phyloP scores from a whole-genome alignment of 2,329 filamentous ascomycete species.

The Sporothrix inflata region DNA sequence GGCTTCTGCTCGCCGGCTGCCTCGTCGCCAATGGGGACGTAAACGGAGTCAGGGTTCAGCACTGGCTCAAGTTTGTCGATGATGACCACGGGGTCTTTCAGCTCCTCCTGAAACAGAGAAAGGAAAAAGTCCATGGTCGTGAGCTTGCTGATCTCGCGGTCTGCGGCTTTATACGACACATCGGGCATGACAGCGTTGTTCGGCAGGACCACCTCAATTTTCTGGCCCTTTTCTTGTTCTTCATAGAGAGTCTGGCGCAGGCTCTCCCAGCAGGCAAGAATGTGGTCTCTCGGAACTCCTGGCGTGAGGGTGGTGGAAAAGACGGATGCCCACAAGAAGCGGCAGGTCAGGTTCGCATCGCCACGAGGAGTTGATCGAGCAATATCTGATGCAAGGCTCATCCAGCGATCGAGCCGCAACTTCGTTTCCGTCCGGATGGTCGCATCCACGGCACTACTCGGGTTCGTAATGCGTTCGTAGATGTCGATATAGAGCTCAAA shows the following conservation, averaged over 20 bases:
- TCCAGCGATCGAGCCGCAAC: constrained; percentile 56
- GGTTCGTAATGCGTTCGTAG: constrained; percentile 61
- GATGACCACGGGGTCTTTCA: constrained; percentile 77
- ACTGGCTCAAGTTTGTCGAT: constrained; percentile 94
- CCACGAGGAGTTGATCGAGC: constrained; percentile 44
- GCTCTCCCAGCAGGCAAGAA: constrained; percentile 62
- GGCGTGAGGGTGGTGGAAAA: constrained; percentile 57
- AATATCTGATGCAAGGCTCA: constrained; percentile 53
- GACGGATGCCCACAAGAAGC: constrained; percentile 62
- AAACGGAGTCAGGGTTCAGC: constrained; percentile 70
- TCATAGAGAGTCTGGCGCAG: constrained; percentile 55
- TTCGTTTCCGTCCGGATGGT: constrained; percentile 54
- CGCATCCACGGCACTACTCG: constrained; percentile 57
- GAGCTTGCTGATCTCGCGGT: constrained; percentile 87
- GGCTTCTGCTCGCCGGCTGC: constrained; percentile 38
- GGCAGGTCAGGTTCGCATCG: constrained; percentile 50
- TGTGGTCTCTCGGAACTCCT: constrained; percentile 58
- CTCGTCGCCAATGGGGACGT: constrained; percentile 37
- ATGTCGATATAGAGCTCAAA: constrained; percentile 66
- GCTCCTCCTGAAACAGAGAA: constrained; percentile 82
- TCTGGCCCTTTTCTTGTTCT: constrained; percentile 40
- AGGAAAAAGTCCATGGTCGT: constrained; percentile 97
- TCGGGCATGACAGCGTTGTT: constrained; percentile 92
- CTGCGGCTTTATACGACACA: constrained; percentile 78
- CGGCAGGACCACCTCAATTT: constrained; percentile 61